Evolutionary conservation across 2,329 filamentous ascomycete genomes (phyloP), one percentile per base, ranked within the genome.

Genomic region (Pseudocercospora musae): DNA sequence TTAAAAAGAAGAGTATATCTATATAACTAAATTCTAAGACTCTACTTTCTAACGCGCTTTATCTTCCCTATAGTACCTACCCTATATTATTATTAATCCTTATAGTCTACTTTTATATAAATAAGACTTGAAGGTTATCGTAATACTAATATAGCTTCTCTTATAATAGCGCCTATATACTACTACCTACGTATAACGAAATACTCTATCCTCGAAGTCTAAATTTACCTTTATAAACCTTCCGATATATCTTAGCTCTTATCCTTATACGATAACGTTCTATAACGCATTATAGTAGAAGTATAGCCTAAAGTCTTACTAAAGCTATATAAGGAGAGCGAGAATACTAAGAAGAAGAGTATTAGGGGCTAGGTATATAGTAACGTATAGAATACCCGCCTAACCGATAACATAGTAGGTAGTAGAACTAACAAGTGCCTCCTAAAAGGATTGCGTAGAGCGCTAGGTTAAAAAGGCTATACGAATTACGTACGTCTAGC

Each of bases 151-250:
- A 20, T 54, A 37, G 33, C 8, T 25, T n/a, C 11, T 18, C 8
- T 3, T 3, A 15, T 18, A 37, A 97, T 97, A 93, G 89, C 92
- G 11, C 93, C 93, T 9, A 86, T 96, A 53, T 87, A 93, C 62
- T 87, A 92, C 71, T 97, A 98, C 75, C 83, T 98, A 59, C 87
- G 94, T 57, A 96, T 98, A 70, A 94, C 90, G 59, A 93, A 94
- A 74, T 91, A 92, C 76, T 96, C 94, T 3, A 92, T 97, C 31
- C 84, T 99, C n/a, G 95, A 99, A 82, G 92, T 91, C 67, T 92
- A 93, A 68, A 95, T 99, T 69, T 98, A 98, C 77, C 87, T 97
- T 52, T 94, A 98, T 68, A 93, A 94, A 70, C 95, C 95, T 0
- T 86, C 89, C 11, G 86, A 96, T 63, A 86, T 87, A 23, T 88